Percentiles rank a stretch among this genome's conserved stretches.
Evolutionary conservation across 2,329 filamentous ascomycete genomes (phyloP).

Genomic region (Cladosporium austrohemisphaericum): DNA sequence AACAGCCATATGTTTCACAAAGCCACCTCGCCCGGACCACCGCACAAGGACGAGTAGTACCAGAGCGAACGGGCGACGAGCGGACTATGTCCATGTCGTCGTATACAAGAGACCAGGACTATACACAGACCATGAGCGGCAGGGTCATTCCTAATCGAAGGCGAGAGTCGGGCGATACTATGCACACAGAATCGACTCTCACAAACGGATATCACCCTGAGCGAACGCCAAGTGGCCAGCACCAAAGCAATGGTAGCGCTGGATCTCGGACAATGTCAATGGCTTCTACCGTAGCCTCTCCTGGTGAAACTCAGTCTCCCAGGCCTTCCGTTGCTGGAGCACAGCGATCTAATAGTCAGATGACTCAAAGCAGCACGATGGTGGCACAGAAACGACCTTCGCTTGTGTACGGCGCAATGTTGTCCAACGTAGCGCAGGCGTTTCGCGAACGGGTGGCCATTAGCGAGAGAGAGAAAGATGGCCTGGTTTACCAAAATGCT

Average conservation of each 20-base stretch:
- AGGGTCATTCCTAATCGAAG: conserved; percentile 79
- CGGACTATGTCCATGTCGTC: conserved; percentile 95
- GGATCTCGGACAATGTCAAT: conserved; percentile 79
- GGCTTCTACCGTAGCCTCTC: conserved; percentile 73
- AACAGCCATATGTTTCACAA: conserved; percentile 62
- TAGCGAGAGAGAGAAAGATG: conserved; percentile 92
- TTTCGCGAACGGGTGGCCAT: conserved; percentile 86
- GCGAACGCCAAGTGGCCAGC: conserved; percentile 23
- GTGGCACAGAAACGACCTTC: conserved; percentile 66
- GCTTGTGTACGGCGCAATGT: conserved; percentile 85
- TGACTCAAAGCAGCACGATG: conserved; percentile 40
- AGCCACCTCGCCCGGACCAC: conserved; percentile 71
- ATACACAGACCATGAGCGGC: conserved; percentile 86
- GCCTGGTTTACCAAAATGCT: conserved; percentile 92
- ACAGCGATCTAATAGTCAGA: conserved; percentile 38
- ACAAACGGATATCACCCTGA: conserved; percentile 31
- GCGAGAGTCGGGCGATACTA: conserved; percentile 49
- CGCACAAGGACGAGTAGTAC: conserved; percentile 84
- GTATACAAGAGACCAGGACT: conserved; percentile 70
- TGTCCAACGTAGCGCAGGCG: conserved; percentile 89
- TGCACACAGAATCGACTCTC: conserved; percentile 23
- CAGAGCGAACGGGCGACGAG: conserved; percentile 79
- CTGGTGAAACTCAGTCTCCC: conserved; percentile 26
- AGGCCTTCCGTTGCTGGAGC: conserved; percentile 25
- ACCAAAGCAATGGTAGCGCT: conserved; percentile 34